These are phyloP conservation scores for Trichoderma harzianum DNA, from an alignment of 2,329 filamentous ascomycete species.

Conservation along the genomic window DNA sequence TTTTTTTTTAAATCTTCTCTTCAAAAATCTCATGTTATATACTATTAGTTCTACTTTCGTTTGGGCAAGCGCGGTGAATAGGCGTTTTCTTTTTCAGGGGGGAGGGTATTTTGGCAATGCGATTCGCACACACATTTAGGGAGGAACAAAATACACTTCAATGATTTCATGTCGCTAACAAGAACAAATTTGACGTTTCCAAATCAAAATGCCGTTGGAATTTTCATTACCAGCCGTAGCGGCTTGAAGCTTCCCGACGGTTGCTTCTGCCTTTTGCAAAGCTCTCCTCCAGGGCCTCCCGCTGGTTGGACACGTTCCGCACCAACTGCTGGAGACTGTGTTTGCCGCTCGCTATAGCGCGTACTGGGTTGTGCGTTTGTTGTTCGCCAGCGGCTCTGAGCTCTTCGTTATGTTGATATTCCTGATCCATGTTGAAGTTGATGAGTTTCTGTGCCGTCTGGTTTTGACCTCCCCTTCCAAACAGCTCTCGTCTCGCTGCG, in stretches of 20 bases:
- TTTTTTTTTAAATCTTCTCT: neutral
- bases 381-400: slow-evolving; percentile 67
- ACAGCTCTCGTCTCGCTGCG: slow-evolving; percentile 75
- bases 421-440: slow-evolving; percentile 83
- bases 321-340: slow-evolving; percentile 87
- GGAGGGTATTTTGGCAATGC: neutral
- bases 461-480: slow-evolving; percentile 61
- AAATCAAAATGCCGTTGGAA: neutral
- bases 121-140: neutral
- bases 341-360: slow-evolving; percentile 77
- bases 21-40: neutral
- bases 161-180: neutral
- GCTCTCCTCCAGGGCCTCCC: slow-evolving; percentile 85
- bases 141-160: slow-evolving; percentile 5
- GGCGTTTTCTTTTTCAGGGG: neutral
- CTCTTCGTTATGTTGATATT: slow-evolving; percentile 82
- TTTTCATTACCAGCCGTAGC: slow-evolving; percentile 69
- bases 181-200: neutral
- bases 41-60: slow-evolving; percentile 10
- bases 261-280: slow-evolving; percentile 79
- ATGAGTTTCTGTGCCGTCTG: slow-evolving; percentile 57
- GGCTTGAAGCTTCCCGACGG: slow-evolving; percentile 74
- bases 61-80: slow-evolving; percentile 17
- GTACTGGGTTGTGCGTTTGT: slow-evolving; percentile 76
- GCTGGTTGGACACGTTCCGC: slow-evolving; percentile 75